A percentile compares a stretch with the other conserved stretches of the same genome.
Evolutionary conservation across 306 rosid genomes (phyloP).

Genomic region (Chamaecrista fasciculata): DNA sequence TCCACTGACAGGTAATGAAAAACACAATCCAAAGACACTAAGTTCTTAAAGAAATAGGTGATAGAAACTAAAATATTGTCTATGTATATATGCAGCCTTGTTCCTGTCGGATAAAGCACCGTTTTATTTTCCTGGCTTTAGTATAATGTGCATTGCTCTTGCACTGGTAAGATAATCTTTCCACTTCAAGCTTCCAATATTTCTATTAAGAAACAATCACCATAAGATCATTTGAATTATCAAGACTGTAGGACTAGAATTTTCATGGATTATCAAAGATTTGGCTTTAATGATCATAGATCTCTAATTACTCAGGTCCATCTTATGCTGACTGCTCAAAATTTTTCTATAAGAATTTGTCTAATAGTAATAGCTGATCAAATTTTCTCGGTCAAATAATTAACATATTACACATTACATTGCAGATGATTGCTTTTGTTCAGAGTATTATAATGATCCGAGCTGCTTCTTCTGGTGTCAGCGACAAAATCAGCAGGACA

Average conservation of each 20-base stretch:
- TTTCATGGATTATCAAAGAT: background rate
- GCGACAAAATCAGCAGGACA: constrained; percentile 24
- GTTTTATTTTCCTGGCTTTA: constrained; percentile 3
- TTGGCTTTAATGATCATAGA: background rate
- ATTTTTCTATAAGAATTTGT: background rate
- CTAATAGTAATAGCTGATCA: background rate
- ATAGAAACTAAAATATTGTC: background rate
- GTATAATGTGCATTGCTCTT: constrained; percentile 15
- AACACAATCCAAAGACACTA: background rate
- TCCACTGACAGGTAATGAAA: constrained; percentile 53
- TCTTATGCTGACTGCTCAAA: background rate
- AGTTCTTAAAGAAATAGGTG: background rate
- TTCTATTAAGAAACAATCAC: background rate
- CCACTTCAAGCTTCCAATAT: background rate
- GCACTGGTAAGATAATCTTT: constrained; percentile 38
- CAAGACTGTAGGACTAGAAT: background rate
- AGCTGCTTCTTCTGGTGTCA: constrained; percentile 24
- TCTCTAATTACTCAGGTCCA: background rate
- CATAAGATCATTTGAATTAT: background rate
- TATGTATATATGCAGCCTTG: constrained; percentile 39
- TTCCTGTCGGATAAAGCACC: constrained; percentile 34
- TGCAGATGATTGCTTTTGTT: constrained; percentile 55
- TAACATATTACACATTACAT: background rate
- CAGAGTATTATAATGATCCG: constrained; percentile 45
- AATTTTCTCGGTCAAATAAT: background rate